Base-by-base conservation (phyloP, 306 rosid genomes). In the Biancaea sappan region DNA sequence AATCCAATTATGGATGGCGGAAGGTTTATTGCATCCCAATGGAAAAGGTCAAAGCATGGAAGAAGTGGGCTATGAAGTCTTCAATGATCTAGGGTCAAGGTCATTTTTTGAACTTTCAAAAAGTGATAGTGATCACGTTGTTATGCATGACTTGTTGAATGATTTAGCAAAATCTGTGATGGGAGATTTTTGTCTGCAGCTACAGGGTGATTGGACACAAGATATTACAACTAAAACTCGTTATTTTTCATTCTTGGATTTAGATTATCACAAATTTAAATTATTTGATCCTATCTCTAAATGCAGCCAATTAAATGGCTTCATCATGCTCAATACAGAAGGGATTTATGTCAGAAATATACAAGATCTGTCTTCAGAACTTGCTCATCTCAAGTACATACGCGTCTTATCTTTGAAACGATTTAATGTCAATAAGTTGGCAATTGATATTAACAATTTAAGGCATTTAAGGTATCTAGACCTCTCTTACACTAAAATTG, bases 381-480 rank as follows among this genome's bases (percentile, higher is more conserved):
- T 8, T 8, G 3, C 28, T 19, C 4, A 8, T 19, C 14, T 51
- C 28, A 51, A 51, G 28, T 21, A 51, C 8, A 1, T 51, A 28
- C 28, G 57, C 3, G 57, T 21, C 1, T 21, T 51, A 21, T 51
- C 57, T 8, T 21, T 51, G 1, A 7, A 12, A 0, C 5, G 18
- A 43, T 13, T 0, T 3, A 43, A 2, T 43, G 1, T 14, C 16
- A 2, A 13, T 12, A 43, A 10, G 18, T 43, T 43, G 48, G 0
- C 48, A 2, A 43, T 12, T 14, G 40, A 25, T 12, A 22, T 81
- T 52, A 0, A 69, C 6, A 70, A 75, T 19, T 46, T 81, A 57
- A 69, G 52, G 4, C 81, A 52, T 44, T 16, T 81, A 25, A 74
- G 66, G 4, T 71, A 76, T 71, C 50, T 81, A n/a, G 21, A 81